Evolutionary conservation across 805 yeast species (phyloP).

Genomic region (Candida michaelii): DNA sequence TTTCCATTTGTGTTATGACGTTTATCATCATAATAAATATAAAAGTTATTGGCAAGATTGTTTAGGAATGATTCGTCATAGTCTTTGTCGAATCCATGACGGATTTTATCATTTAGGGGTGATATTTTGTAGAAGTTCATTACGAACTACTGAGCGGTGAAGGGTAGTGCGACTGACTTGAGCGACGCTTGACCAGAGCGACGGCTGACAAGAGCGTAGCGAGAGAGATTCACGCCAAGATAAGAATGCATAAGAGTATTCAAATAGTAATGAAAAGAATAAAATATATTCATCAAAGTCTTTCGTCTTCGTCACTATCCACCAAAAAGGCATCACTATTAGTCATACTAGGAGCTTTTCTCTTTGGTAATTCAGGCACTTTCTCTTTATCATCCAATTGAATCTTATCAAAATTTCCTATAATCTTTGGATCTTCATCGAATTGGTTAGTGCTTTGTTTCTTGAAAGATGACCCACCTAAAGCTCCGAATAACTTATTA

Average conservation of each 20-base stretch:
- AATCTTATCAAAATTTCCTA: constrained; percentile 47
- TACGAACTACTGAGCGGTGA: background rate
- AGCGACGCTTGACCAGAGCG: too few species aligned
- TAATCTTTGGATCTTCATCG: constrained; percentile 59
- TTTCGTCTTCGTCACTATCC: constrained; percentile 45
- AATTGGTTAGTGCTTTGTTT: constrained; percentile 23
- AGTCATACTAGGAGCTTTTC: constrained; percentile 8
- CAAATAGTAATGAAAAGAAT: too few species aligned
- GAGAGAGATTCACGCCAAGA: too few species aligned
- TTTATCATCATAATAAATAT: constrained; percentile 85
- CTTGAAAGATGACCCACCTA: constrained; percentile 43
- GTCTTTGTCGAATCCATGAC: constrained; percentile 68
- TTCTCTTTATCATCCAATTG: constrained; percentile 38
- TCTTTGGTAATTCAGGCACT: constrained; percentile 21
- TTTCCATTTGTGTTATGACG: constrained; percentile 89
- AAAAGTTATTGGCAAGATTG: constrained; percentile 64
- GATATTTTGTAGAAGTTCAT: constrained; percentile 6
- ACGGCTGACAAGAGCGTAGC: too few species aligned
- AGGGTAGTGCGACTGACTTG: background rate
- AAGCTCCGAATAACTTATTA: constrained; percentile 42
- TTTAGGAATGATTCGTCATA: constrained; percentile 57
- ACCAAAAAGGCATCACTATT: constrained; percentile 45
- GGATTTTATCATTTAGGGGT: constrained; percentile 53
- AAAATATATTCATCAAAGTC: background rate
- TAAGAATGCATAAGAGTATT: too few species aligned